Evolutionary conservation across 768 basidiomycete genomes (phyloP), one percentile per base, ranked within the genome.

Genomic region (Lactarius sanguifluus): DNA sequence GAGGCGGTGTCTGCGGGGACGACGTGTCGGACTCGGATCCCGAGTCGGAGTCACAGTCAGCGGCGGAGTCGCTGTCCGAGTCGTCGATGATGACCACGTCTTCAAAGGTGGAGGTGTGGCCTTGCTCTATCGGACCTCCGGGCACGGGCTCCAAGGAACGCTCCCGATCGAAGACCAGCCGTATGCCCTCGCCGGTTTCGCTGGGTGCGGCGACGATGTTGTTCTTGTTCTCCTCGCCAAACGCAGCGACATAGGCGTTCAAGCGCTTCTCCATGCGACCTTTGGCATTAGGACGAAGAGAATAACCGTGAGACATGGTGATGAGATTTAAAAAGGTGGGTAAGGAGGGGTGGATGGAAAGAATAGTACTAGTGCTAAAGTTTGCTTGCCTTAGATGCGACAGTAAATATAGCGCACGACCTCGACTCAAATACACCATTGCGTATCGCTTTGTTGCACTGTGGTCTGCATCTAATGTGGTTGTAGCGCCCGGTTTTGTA

Each of bases 221-320:
- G 59, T 54, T 43, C 41, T 32, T 30, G 59, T 65, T 65, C 40
- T 61, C 50, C 52, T 55, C 54, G 23, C 64, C 59, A 30, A 56
- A 60, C 6, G 52, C 52, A 5, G 64, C 64, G 38, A 65, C 59
- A 18, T 54, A 18, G 32, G 64, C 34, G 16, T 65, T 25, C n/a
- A 56, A 16, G 23, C 52, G 59, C 54, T 43, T 61, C 25, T 65
- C 58, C 18, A 61, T 30, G 41, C 54, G 54, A 9, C 54, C 54
- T n/a, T 47, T 57, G 10, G 18, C 58, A 16, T 59, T 65, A 30
- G 59, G 59, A 54, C 64, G 64, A 18, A 65, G 64, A 47, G 60
- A 8, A 6, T 65, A 65, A 8, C 5, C 13, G 43, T 56, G 59
- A 36, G 59, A 56, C 64, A 65, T 65, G 20, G 50, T 60, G 45